Base-by-base conservation (phyloP, 2,329 filamentous ascomycete genomes). In the Aspergillus latus region DNA sequence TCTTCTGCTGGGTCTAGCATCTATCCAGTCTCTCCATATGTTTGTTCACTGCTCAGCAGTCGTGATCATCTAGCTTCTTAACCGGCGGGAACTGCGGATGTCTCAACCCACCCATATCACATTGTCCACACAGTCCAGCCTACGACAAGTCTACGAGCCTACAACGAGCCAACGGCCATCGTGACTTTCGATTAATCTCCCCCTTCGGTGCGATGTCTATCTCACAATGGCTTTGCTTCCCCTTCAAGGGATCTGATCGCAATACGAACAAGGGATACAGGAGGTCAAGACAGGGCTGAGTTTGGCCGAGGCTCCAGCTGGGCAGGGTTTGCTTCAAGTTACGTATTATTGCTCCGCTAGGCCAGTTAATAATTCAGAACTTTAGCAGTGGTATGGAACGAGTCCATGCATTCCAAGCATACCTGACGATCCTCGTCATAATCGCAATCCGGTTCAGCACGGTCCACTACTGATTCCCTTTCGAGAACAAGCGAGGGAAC, bases 361-460 rank as follows among this genome's bases (percentile, higher is more conserved):
- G 13, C n/a, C 37, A 40, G 37, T 21, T 16, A 9, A 9, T 21
- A 21, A 9, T 3, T 11, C 7, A 40, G n/a, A 9, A 16, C n/a
- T 9, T 40, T 21, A 21, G 7, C 16, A 5, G 16, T 21, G 39
- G 6, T 13, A 30, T 46, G 29, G 30, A 34, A 47, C 34, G 44
- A 5, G 13, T n/a, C 10, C 34, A 11, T 40, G 34, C 10, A 40
- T 10, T 8, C 13, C 36, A 5, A 39, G 34, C 46, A 37, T 26
- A 30, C 16, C 28, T 21, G 9, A 45, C 5, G 13, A 16, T 21
- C 8, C 32, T 51, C 49, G 46, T 49, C 46, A 43, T 44, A 6
- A 43, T 51, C 39, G 15, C 49, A 34, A 51, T 34, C 37, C 43
- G 43, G 40, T 52, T 45, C 50, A 46, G 50, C 50, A 47, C 51